Evolutionary conservation across 495 filamentous ascomycete genomes (phyloP), one percentile per base, ranked within the genome.

Genomic region (Cercophora samala): DNA sequence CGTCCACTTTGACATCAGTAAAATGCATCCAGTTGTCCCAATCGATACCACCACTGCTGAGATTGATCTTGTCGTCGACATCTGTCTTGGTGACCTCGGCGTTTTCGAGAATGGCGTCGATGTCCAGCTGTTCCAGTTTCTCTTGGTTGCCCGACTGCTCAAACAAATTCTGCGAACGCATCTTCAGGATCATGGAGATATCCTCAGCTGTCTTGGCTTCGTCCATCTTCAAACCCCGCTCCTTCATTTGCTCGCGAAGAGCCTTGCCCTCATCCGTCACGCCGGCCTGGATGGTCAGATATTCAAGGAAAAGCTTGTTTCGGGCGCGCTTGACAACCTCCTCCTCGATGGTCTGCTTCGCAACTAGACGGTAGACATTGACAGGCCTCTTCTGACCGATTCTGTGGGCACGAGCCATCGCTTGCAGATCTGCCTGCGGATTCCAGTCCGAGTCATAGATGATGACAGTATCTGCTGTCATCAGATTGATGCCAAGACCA

Each of bases 401-500:
- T 71, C 95, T 90, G 78, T 99, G 96, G 59, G 96, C 96, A 70
- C 95, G 88, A 56, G 95, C 94, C 95, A 99, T 99, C 21, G 95
- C 95, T 71, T 99, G 95, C 63, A 99, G 80, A 83, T 99, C 95
- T 0, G 95, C 95, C 75, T 99, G 95, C 17, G 95, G 95, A 67
- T 99, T 99, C 96, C 96, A 99, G 74, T 99, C 95, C 0, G 96
- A 98, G 75, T 99, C 95, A 71, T 98, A 98, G 53, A 99, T 85
- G 69, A 99, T 91, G 66, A 99, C 96, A 0, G 96, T 98, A 74
- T 99, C 95, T 1, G 95, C 95, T 59, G 95, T 97, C 93, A 97
- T 98, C 56, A 99, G 79, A 72, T 99, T 99, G 81, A 99, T 98
- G 59, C 95, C 95, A 19, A 99, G 86, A 74, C 95, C 95, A 80